Conservation (phyloP, 768 basidiomycete genomes). For the Mrakia hoshinonis region DNA sequence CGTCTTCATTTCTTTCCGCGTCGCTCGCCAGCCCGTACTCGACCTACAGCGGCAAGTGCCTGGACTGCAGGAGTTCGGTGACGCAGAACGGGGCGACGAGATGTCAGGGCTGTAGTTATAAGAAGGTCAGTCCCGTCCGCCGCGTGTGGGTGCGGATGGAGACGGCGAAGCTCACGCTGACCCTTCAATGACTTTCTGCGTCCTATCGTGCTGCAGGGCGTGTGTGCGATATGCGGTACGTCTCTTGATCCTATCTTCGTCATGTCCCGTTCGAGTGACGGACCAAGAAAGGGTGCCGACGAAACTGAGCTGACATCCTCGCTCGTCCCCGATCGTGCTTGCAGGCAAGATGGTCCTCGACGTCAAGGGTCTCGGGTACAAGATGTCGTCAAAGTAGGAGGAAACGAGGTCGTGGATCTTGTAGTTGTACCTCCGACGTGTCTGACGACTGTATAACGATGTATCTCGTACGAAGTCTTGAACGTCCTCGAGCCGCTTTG, state of each 20-base stretch:
- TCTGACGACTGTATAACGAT: not conserved
- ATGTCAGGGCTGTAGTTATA: slow-evolving; percentile 41
- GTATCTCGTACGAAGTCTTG: not conserved
- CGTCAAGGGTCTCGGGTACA: slow-evolving; percentile 22
- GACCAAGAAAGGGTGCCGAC: too few species aligned
- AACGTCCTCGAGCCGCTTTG: too few species aligned
- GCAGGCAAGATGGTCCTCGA: slow-evolving; percentile 26
- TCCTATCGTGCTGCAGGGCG: slow-evolving; percentile 28
- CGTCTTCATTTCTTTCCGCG: not conserved
- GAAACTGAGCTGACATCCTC: not conserved
- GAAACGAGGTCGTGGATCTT: not conserved
- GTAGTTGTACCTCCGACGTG: not conserved
- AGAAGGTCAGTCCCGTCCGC: slow-evolving; percentile 35
- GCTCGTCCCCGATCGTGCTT: not conserved
- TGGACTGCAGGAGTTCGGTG: slow-evolving; percentile 39
- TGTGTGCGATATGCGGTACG: slow-evolving; percentile 42
- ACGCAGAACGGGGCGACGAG: slow-evolving; percentile 38
- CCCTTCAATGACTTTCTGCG: not conserved
- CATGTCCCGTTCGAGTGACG: not conserved
- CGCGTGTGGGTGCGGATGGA: not conserved
- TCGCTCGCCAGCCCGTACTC: slow-evolving; percentile 14
- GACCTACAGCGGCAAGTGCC: slow-evolving; percentile 38
- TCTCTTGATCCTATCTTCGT: not conserved
- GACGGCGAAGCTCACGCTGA: not conserved
- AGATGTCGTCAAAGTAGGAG: slow-evolving; percentile 3